Conservation (phyloP, 805 yeast species). For the Starmerella etchellsii region DNA sequence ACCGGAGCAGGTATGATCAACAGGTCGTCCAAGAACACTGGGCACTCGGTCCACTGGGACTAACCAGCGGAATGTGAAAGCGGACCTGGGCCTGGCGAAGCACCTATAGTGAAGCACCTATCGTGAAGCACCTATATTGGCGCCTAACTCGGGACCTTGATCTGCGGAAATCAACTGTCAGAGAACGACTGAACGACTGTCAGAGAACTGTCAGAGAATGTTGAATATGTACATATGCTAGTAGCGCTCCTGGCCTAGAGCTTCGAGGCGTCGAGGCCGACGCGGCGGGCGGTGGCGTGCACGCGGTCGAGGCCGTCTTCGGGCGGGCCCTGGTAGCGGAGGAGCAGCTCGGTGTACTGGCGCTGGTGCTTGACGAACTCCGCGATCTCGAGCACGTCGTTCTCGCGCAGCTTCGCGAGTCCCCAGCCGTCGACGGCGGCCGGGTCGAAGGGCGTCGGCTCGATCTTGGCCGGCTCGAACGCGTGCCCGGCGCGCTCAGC, state of each 20-base stretch:
- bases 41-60: too few relatives aligned
- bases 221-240: too few relatives aligned
- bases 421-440: slow-evolving; percentile 43
- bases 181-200: too few relatives aligned
- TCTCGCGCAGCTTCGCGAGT: slow-evolving; percentile 18
- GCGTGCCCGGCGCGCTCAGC: slow-evolving; percentile 4
- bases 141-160: too few relatives aligned
- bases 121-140: too few relatives aligned
- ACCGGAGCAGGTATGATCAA: too few relatives aligned
- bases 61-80: too few relatives aligned
- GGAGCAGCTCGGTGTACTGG: slow-evolving; percentile 62
- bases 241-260: slow-evolving; percentile 6
- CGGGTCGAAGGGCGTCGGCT: slow-evolving; percentile 8
- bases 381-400: slow-evolving; percentile 35
- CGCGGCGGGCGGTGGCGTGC: slow-evolving; percentile 67
- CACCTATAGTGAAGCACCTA: too few relatives aligned
- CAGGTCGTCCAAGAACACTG: too few relatives aligned
- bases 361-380: slow-evolving; percentile 60
- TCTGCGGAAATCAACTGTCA: too few relatives aligned
- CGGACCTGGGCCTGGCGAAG: too few relatives aligned
- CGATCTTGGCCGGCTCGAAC: background rate
- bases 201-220: too few relatives aligned
- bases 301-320: slow-evolving; percentile 70
- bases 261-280: slow-evolving; percentile 49
- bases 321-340: slow-evolving; percentile 70